Evolutionary conservation across 495 filamentous ascomycete species (phyloP).

Genomic region (Neurospora sp.): DNA sequence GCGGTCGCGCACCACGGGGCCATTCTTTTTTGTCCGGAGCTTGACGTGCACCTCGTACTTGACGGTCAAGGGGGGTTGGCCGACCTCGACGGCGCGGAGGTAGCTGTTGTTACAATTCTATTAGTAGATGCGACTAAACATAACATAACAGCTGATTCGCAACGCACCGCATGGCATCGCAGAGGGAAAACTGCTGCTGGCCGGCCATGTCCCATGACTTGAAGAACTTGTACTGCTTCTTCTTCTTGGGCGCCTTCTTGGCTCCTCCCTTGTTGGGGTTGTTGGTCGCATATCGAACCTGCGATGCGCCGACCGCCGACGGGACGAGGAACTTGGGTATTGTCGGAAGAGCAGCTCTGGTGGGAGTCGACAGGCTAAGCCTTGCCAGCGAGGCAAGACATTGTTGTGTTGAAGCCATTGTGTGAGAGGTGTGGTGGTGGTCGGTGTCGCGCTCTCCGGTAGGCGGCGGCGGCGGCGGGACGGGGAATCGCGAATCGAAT

Average conservation of each 20-base stretch:
- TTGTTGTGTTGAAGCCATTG: constrained; percentile 34
- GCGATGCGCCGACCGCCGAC: constrained; percentile 20
- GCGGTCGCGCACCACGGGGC: constrained; percentile 74
- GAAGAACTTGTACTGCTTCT: constrained; percentile 55
- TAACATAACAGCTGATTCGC: background rate
- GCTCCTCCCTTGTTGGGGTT: constrained; percentile 20
- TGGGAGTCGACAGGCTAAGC: constrained; percentile 32
- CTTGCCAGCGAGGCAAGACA: constrained; percentile 56
- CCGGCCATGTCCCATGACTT: constrained; percentile 48
- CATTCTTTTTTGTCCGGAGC: constrained; percentile 68
- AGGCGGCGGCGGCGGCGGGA: background rate
- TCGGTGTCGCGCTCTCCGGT: background rate
- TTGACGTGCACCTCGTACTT: constrained; percentile 88
- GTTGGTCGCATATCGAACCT: constrained; percentile 29
- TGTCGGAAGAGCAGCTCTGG: constrained; percentile 23
- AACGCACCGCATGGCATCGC: constrained; percentile 84
- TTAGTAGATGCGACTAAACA: background rate
- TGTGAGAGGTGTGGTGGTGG: background rate
- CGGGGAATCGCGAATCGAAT: constrained; percentile 6
- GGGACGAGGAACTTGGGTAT: constrained; percentile 35
- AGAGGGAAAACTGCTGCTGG: constrained; percentile 63
- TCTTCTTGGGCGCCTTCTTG: constrained; percentile 39
- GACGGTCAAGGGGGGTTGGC: constrained; percentile 51
- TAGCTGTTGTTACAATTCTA: constrained; percentile 44
- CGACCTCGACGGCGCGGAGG: constrained; percentile 85